Conservation (phyloP, 108 stramenopile genomes). For the Cylindrotheca fusiformis region DNA sequence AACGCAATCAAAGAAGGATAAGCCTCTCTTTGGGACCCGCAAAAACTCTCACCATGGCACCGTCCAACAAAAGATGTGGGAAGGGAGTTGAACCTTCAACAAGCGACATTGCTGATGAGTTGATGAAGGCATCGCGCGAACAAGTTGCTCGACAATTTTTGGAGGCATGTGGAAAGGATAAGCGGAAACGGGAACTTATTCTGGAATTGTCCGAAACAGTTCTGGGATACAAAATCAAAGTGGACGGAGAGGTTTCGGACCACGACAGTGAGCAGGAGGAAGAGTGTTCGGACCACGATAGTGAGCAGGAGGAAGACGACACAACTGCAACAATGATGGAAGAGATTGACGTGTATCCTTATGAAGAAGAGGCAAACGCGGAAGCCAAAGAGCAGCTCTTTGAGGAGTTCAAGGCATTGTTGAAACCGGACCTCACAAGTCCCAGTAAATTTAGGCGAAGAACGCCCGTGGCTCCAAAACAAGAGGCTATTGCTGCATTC, state of each 20-base stretch:
- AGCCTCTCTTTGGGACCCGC: no score
- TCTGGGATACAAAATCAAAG: conserved; percentile 1
- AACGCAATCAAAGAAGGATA: no score
- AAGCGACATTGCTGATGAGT: not conserved
- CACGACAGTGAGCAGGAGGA: conserved; percentile 3
- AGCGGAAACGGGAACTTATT: conserved; percentile 2
- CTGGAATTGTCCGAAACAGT: conserved; percentile 2
- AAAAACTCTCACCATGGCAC: no score
- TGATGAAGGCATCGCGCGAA: not conserved
- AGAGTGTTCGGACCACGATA: not conserved
- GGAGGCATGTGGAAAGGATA: conserved; percentile 6
- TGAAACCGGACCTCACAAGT: not conserved
- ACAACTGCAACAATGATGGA: conserved; percentile 2
- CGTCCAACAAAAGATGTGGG: no score
- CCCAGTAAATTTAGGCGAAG: not conserved
- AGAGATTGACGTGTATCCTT: conserved; percentile 19
- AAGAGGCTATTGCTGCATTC: conserved; percentile 11
- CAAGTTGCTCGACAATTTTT: conserved; percentile 1
- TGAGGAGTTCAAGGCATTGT: conserved; percentile 17
- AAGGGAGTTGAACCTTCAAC: not conserved
- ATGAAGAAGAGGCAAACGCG: conserved; percentile 16
- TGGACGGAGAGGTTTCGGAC: not conserved
- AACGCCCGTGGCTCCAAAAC: not conserved
- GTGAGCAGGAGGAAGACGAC: conserved; percentile 11
- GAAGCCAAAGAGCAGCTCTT: conserved; percentile 14